A percentile compares a stretch with the other conserved stretches of the same genome.
Conservation (phyloP, 345 rosid species). For the Citropsis articulata region DNA sequence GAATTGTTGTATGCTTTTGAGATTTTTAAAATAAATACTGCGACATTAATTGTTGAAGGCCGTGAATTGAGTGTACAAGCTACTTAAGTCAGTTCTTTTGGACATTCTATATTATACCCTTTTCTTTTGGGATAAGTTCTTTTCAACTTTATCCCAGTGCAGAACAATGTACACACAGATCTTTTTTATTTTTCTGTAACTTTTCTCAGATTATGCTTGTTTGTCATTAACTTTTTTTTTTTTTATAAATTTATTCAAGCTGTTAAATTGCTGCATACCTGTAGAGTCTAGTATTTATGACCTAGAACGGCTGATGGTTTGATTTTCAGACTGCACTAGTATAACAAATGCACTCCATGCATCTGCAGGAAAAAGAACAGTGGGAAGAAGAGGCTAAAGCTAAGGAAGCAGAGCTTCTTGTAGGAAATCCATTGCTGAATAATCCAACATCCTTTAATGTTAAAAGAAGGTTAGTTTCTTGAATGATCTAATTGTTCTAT, state of each 20-base stretch:
- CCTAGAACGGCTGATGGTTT: background rate
- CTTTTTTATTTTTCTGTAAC: background rate
- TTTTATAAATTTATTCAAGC: background rate
- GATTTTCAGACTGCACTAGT: background rate
- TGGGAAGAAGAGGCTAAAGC: constrained; percentile 79
- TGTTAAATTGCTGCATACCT: background rate
- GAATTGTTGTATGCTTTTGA: background rate
- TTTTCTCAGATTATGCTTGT: background rate
- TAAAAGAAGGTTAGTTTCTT: constrained; percentile 64
- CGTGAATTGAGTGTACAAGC: background rate
- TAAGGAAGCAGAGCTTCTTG: constrained; percentile 90
- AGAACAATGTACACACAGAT: background rate
- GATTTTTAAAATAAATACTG: background rate
- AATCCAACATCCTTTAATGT: constrained; percentile 70
- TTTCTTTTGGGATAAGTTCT: background rate
- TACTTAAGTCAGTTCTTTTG: background rate
- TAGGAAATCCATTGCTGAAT: constrained; percentile 87
- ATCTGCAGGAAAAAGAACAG: constrained; percentile 59
- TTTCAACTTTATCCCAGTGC: background rate
- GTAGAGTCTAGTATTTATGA: background rate
- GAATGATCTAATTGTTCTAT: background rate
- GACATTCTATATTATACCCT: background rate
- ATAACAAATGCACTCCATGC: background rate
- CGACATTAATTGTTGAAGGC: background rate
- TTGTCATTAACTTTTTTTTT: background rate